Conservation (phyloP, 2,329 filamentous ascomycete species). For the Chalara sp. region DNA sequence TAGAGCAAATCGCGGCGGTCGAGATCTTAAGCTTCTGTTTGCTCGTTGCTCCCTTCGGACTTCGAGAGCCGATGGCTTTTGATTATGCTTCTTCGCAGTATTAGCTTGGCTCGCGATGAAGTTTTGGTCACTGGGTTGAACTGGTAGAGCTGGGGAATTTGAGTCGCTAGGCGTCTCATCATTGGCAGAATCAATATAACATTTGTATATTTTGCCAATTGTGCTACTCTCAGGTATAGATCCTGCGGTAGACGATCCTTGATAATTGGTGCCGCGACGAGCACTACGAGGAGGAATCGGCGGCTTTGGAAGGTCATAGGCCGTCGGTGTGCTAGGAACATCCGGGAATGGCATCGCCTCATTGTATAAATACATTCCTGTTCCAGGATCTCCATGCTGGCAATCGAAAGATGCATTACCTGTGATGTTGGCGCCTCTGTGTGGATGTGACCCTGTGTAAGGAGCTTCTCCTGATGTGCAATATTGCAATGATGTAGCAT, state of each 20-base stretch:
- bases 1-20: conserved; percentile 8
- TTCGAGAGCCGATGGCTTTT: conserved; percentile 7
- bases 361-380: background rate
- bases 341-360: background rate
- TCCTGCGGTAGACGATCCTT: background rate
- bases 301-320: background rate
- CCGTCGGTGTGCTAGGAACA: background rate
- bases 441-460: no score
- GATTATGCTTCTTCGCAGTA: no score
- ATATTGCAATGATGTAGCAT: no score
- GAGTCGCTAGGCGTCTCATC: background rate
- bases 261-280: no score
- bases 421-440: no score
- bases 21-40: conserved; percentile 2
- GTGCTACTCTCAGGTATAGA: conserved; percentile 14
- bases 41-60: conserved; percentile 6
- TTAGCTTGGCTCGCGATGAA: no score
- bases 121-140: no score
- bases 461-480: no score
- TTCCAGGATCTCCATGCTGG: no score
- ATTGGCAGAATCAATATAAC: conserved; percentile 10
- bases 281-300: no score
- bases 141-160: background rate
- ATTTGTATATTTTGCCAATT: conserved; percentile 22
- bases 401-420: no score